Conservation (phyloP, 2,329 filamentous ascomycete genomes). For the Penicillium expansum region DNA sequence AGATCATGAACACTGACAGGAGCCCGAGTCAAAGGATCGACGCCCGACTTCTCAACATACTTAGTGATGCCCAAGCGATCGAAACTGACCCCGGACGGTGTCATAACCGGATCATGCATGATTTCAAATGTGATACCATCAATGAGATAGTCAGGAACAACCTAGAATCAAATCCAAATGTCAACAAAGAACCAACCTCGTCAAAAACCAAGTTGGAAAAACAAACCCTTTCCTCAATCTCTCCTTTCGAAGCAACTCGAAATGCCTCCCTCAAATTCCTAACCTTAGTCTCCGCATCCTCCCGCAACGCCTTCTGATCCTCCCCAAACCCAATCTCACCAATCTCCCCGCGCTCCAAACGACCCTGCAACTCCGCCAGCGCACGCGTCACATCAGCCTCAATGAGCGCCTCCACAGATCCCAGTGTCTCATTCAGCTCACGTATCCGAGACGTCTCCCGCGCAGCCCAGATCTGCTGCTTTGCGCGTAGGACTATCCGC, state of each 20-base stretch:
- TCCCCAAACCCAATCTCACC: conserved; percentile 68
- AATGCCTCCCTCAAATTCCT: conserved; percentile 47
- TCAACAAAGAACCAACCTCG: conserved; percentile 4
- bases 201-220: neutral
- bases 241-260: conserved; percentile 40
- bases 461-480: conserved; percentile 81
- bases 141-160: conserved; percentile 50
- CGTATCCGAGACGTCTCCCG: conserved; percentile 55
- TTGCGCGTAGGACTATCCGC: conserved; percentile 70
- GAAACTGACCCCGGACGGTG: conserved; percentile 82
- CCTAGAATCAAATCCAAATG: conserved; percentile 23
- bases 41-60: conserved; percentile 71
- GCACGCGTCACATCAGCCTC: conserved; percentile 41
- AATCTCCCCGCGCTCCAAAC: conserved; percentile 41
- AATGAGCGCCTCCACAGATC: conserved; percentile 41
- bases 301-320: conserved; percentile 57
- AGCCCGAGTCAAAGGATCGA: conserved; percentile 81
- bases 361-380: conserved; percentile 35
- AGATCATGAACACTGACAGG: conserved; percentile 67
- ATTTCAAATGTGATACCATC: conserved; percentile 51
- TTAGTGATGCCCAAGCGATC: conserved; percentile 82
- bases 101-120: conserved; percentile 53
- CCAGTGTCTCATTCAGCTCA: conserved; percentile 45
- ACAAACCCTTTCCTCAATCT: conserved; percentile 45
- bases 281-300: conserved; percentile 49